These are phyloP conservation scores for Myochromella boudieri DNA, from an alignment of 768 basidiomycete species.

Conservation along the genomic window DNA sequence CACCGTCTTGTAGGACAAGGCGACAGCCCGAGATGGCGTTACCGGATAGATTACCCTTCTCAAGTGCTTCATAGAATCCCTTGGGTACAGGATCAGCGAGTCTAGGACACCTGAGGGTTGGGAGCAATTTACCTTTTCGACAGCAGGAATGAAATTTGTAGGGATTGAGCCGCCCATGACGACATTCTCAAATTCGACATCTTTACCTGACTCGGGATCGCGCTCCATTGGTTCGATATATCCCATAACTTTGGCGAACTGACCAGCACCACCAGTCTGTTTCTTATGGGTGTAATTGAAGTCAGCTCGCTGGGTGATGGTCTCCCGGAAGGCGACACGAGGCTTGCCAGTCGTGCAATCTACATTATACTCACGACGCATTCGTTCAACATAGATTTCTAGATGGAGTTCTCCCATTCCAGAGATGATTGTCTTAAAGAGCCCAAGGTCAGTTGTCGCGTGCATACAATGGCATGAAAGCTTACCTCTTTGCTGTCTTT, in stretches of 20 bases:
- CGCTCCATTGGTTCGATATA: constrained; percentile 86
- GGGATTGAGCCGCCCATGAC: constrained; percentile 95
- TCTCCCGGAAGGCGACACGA: constrained; percentile 95
- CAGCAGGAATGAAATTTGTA: constrained; percentile 87
- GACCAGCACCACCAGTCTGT: constrained; percentile 96
- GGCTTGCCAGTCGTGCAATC: constrained; percentile 94
- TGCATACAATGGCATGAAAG: not conserved
- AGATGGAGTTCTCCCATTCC: constrained; percentile 99
- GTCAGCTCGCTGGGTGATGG: constrained; percentile 76
- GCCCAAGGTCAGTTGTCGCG: not conserved
- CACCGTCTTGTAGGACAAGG: constrained; percentile 89
- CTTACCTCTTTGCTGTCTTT: constrained; percentile 88
- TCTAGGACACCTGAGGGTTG: not conserved
- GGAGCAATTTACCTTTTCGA: constrained; percentile 71
- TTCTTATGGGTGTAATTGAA: constrained; percentile 97
- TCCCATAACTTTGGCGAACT: constrained; percentile 92
- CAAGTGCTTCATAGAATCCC: constrained; percentile 94
- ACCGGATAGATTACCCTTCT: constrained; percentile 88
- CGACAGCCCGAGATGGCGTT: constrained; percentile 85
- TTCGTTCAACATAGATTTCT: constrained; percentile 98
- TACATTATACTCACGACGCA: constrained; percentile 96
- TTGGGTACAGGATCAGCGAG: constrained; percentile 25
- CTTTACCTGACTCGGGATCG: constrained; percentile 75
- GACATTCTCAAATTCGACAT: constrained; percentile 78
- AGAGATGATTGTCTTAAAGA: constrained; percentile 88